Conservation (phyloP, 1,139 yeast genomes). For the Pichia sp. region DNA sequence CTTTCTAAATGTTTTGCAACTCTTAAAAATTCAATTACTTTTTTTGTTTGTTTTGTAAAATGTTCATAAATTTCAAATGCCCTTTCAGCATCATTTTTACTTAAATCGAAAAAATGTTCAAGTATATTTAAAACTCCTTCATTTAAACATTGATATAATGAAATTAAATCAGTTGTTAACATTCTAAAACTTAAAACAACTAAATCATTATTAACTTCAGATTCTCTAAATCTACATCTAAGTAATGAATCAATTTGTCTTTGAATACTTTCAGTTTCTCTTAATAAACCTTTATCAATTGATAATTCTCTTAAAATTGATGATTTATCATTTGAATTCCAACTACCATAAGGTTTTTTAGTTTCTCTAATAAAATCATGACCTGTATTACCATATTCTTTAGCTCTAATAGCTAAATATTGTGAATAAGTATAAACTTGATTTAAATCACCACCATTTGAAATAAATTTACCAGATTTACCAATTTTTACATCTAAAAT, state of each 20-base stretch:
- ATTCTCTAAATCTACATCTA: slow-evolving; percentile 66
- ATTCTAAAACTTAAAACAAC: slow-evolving; percentile 78
- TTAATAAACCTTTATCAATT: slow-evolving; percentile 74
- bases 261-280: slow-evolving; percentile 83
- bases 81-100: slow-evolving; percentile 76
- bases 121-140: slow-evolving; percentile 91
- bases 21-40: slow-evolving; percentile 80
- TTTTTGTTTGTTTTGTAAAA: slow-evolving; percentile 81
- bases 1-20: slow-evolving; percentile 85
- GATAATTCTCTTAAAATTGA: slow-evolving; percentile 59
- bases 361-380: slow-evolving; percentile 78
- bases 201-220: slow-evolving; percentile 77
- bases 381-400: slow-evolving; percentile 57
- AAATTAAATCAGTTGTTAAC: slow-evolving; percentile 77
- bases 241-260: slow-evolving; percentile 71
- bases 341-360: slow-evolving; percentile 26
- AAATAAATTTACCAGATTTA: slow-evolving; percentile 30
- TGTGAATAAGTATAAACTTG: slow-evolving; percentile 64
- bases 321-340: slow-evolving; percentile 34
- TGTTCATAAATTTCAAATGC: slow-evolving; percentile 78
- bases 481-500: slow-evolving; percentile 39
- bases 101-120: slow-evolving; percentile 93
- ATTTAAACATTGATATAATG: slow-evolving; percentile 80
- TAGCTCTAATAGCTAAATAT: slow-evolving; percentile 63
- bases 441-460: slow-evolving; percentile 44